Base-by-base conservation (phyloP, 2,329 filamentous ascomycete genomes). In the Tothia fuscella region DNA sequence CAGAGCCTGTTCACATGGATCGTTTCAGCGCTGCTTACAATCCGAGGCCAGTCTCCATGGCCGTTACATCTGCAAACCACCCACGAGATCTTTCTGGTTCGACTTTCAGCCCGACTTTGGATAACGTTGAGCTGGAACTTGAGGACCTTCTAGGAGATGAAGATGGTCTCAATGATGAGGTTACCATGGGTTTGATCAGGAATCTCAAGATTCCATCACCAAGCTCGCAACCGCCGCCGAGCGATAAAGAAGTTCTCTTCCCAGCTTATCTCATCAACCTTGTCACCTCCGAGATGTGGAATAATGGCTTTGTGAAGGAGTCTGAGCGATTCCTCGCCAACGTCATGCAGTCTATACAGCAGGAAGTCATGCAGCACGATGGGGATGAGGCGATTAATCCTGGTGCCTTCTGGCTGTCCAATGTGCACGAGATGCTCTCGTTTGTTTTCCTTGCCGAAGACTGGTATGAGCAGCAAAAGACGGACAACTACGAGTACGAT, bases 281-380 rank as follows among this genome's bases (percentile, higher is more conserved):
- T 47, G 91, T 98, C 49, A 98, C 91, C 10, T 96, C 88, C 13
- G 91, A 98, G 68, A 98, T 98, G 91, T 98, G 91, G 91, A 98
- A 98, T 70, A 98, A 98, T 55, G 91, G 91, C 35, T 98, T 95
- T 58, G 91, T 98, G 53, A 98, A 98, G 70, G 91, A 98, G 65
- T 96, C 91, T 3, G 91, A 98, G 65, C 83, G 89, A 42, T 98
- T 98, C 75, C 72, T 98, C 48, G 91, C 91, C 56, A 98, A 96
- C 55, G 91, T 98, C 49, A 98, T 98, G 91, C 91, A 96, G 65
- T 94, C 88, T 6, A 96, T 98, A 56, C 91, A 98, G 61, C 88
- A 96, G 61, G 91, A 98, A 61, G 91, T 98, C 43, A 96, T 98
- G 91, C 84, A 94, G 58, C 87, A 98, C 59, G 89, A 98, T 51